Conservation (phyloP, 805 yeast species). For the Kazachstania taianensis region DNA sequence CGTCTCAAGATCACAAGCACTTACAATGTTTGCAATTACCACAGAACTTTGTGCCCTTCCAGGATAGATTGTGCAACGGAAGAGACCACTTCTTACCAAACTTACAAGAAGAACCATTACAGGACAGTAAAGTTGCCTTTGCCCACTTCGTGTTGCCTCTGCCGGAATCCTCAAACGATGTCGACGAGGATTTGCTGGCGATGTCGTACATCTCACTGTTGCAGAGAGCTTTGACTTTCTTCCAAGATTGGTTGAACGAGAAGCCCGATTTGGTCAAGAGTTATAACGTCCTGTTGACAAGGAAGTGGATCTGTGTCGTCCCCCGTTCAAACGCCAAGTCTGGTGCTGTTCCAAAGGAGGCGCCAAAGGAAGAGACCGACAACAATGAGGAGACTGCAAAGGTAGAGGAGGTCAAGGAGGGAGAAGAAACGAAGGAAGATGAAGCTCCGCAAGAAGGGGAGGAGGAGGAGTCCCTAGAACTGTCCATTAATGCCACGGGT, state of each 20-base stretch:
- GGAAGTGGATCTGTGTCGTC: slow-evolving; percentile 74
- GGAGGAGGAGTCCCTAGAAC: slow-evolving; percentile 26
- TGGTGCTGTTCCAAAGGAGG: slow-evolving; percentile 21
- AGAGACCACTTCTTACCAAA: slow-evolving; percentile 46
- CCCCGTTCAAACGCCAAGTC: slow-evolving; percentile 60
- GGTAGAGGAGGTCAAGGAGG: background rate
- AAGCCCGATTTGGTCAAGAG: slow-evolving; percentile 36
- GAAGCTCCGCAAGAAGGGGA: background rate
- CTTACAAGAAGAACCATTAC: slow-evolving; percentile 47
- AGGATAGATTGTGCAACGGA: slow-evolving; percentile 37
- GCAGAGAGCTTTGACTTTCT: slow-evolving; percentile 58
- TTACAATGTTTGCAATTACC: slow-evolving; percentile 77
- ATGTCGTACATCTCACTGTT: slow-evolving; percentile 63
- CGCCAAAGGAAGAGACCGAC: background rate
- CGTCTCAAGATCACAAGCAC: slow-evolving; percentile 92
- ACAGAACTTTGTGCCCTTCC: slow-evolving; percentile 43
- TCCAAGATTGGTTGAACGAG: slow-evolving; percentile 39
- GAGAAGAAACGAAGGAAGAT: background rate
- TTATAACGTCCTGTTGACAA: slow-evolving; percentile 75
- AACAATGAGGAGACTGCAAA: background rate
- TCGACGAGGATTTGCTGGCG: slow-evolving; percentile 49
- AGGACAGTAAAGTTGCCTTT: slow-evolving; percentile 53
- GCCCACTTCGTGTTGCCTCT: slow-evolving; percentile 76
- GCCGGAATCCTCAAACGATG: slow-evolving; percentile 35
- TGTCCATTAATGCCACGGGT: slow-evolving; percentile 73